Base-by-base conservation (phyloP, 495 filamentous ascomycete species). In the Aspergillus bertholletiae region DNA sequence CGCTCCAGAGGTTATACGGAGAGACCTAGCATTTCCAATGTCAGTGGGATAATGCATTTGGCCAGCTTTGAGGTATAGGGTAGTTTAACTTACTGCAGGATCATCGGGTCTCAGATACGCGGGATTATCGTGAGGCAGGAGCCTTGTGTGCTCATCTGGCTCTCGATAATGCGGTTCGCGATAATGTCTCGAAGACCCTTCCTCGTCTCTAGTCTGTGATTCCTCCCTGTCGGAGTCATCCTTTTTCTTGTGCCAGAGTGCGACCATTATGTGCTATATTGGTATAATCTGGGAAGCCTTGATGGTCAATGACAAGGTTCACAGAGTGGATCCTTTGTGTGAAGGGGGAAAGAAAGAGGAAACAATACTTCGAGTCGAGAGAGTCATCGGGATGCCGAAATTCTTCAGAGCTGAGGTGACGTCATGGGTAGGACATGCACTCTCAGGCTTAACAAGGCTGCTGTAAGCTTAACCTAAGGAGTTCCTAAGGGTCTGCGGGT, bases 1-100 rank as follows among this genome's bases (percentile, higher is more conserved):
- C 88, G 56, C 83, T 88, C 84, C 88, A 96, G 49, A 97, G 84
- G 64, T 98, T 98, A 74, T 96, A 96, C 0, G 94, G 94, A 1
- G 94, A 92, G 27, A 97, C 88, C 88, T 92, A 51, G 34, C 23
- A 22, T 39, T 32, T 18, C 8, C 30, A 47, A 39, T 13, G 34
- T 59, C 9, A 57, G 37, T 20, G 7, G 15, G 26, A 22, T 39
- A 37, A 24, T 5, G 35, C 6, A 3, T 26, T 48, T 49, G 35
- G 5, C 40, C n/a, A n/a, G 24, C 6, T 44, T 30, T 26, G 23
- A 20, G 23, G 20, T 46, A 32, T 46, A 43, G 21, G 5, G 15
- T 6, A 17, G 37, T 40, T 2, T 18, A 32, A 62, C 82, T 68
- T 76, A 91, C 94, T 50, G 92, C 92, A 48, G 93, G 94, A 70